Conservation (phyloP, 2,329 filamentous ascomycete genomes). For the Ophiosphaerella herpotricha region DNA sequence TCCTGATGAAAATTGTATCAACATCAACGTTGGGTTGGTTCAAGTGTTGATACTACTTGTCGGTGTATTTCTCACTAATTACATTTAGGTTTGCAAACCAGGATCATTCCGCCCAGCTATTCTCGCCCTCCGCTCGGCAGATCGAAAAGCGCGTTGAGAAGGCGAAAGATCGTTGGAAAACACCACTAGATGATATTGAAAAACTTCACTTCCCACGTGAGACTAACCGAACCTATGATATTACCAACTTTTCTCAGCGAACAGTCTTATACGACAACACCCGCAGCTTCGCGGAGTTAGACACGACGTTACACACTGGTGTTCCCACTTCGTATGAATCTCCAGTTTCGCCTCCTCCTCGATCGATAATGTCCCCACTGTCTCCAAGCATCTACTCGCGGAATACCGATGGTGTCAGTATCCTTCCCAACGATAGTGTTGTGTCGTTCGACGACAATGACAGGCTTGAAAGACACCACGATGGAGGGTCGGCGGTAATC, state of each 20-base stretch:
- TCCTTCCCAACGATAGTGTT: slow-evolving; percentile 41
- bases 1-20: slow-evolving; percentile 3
- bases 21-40: not conserved
- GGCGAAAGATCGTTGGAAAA: slow-evolving; percentile 50
- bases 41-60: not conserved
- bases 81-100: not conserved
- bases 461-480: slow-evolving; percentile 9
- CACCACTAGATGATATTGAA: slow-evolving; percentile 42
- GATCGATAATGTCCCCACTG: slow-evolving; percentile 32
- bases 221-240: slow-evolving; percentile 23
- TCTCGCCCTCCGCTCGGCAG: slow-evolving; percentile 44
- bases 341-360: slow-evolving; percentile 13
- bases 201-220: slow-evolving; percentile 37
- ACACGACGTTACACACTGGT: not conserved
- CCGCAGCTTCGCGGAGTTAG: not conserved
- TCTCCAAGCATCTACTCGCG: slow-evolving; percentile 56
- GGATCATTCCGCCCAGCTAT: slow-evolving; percentile 3
- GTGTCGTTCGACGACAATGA: slow-evolving; percentile 26
- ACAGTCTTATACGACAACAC: not conserved
- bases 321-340: slow-evolving; percentile 1
- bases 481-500: slow-evolving; percentile 48
- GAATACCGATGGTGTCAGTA: slow-evolving; percentile 47
- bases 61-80: not conserved
- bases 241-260: slow-evolving; percentile 10
- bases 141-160: slow-evolving; percentile 46